Evolutionary conservation across 768 basidiomycete genomes (phyloP), one percentile per base, ranked within the genome.

Genomic region (Suillus ampliporus): DNA sequence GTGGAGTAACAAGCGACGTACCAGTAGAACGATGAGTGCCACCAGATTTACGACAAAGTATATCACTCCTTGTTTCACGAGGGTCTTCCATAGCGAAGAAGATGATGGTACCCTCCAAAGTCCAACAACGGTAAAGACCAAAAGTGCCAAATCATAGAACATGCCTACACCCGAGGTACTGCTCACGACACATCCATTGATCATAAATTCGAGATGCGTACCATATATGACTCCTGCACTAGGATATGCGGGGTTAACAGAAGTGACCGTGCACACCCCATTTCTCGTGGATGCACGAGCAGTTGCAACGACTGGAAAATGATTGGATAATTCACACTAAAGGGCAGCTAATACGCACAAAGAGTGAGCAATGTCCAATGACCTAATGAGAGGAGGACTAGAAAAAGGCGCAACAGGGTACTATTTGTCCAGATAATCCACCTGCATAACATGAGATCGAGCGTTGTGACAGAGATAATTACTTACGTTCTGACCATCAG

Each of bases 401-500:
- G 43, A 7, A 44, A 44, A 44, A 44, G 0, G 19, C 43, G 43
- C 43, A 44, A n/a, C n/a, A 21, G 19, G 9, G 19, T n/a, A n/a
- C 43, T 44, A n/a, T 19, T 44, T 44, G n/a, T 9, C 43, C 43
- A 44, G 6, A 44, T 44, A 8, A 44, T n/a, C 43, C 43, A 44
- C 43, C 43, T 44, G n/a, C n/a, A 44, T n/a, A 44, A 19, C 43
- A 21, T n/a, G 43, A 44, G 43, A 44, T 10, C 43, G 7, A 44
- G 43, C n/a, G n/a, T 44, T 3, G 31, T 6, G 6, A 3, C 4
- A 31, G 3, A 31, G 3, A 31, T 31, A 31, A 31, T 31, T 31
- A 44, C 43, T n/a, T n/a, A n/a, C 43, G 43, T 44, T 44, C 43
- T 44, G 43, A 44, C n/a, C 43, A 21, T 44, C 43, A 44, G n/a